A percentile compares a stretch with the other conserved stretches of the same genome.
These are phyloP conservation scores for Gautieria morchelliformis DNA, from an alignment of 768 basidiomycete species.

Conservation along the genomic window DNA sequence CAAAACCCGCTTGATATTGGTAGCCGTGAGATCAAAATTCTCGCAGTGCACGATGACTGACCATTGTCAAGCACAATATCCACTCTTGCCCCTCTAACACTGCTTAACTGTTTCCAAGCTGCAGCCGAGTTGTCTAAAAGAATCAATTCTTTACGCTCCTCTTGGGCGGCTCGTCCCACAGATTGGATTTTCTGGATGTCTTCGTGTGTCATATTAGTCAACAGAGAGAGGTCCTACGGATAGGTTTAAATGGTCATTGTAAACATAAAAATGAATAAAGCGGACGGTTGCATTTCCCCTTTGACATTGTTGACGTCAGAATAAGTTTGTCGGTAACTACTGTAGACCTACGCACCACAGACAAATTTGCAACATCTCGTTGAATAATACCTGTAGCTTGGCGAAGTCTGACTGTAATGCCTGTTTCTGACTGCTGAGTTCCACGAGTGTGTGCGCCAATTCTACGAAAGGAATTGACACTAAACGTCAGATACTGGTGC, in stretches of 20 bases:
- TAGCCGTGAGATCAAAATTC: conserved; percentile 1
- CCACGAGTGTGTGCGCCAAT: conserved; percentile 63
- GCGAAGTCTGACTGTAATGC: conserved; percentile 35
- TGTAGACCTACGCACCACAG: conserved; percentile 44
- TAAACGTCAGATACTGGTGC: neutral
- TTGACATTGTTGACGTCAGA: neutral
- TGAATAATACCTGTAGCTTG: conserved; percentile 57
- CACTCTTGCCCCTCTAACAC: conserved; percentile 42
- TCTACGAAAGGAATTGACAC: conserved; percentile 30
- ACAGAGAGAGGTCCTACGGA: conserved; percentile 79
- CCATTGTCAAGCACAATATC: conserved; percentile 93
- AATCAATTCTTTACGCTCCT: conserved; percentile 68
- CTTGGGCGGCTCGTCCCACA: conserved; percentile 73
- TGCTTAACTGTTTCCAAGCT: conserved; percentile 65
- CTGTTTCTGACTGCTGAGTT: conserved; percentile 44
- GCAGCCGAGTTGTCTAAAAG: conserved; percentile 71
- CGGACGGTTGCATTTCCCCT: conserved; percentile 93
- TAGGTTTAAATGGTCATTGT: neutral
- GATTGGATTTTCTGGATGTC: conserved; percentile 80
- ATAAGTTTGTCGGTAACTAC: neutral
- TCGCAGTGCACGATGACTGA: conserved; percentile 21
- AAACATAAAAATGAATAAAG: neutral
- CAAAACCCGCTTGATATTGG: conserved; percentile 65
- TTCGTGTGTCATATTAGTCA: conserved; percentile 73
- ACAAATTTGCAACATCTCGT: conserved; percentile 85